Evolutionary conservation across 495 filamentous ascomycete genomes (phyloP), one percentile per base, ranked within the genome.

Genomic region (Aspergillus asperescens): DNA sequence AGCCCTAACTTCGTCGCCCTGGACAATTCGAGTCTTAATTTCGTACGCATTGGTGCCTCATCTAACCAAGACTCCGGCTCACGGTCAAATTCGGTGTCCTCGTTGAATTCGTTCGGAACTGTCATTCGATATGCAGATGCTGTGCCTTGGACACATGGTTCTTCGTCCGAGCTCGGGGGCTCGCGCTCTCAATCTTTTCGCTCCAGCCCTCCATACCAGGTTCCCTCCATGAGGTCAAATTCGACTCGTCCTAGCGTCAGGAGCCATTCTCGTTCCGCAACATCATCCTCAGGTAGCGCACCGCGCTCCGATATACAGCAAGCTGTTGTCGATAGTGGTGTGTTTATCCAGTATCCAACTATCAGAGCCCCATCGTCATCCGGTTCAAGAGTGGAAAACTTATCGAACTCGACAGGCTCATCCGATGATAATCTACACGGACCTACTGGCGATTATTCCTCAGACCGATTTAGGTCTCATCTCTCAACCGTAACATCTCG

Each of bases 401-500:
- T 63, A 8, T 74, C 75, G 3, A 52, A 63, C 8, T 57, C 59
- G 5, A 59, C 61, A 16, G 66, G 56, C 34, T 42, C 40, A 7
- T 27, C 43, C 8, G 50, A 57, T 13, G 31, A 39, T 23, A 54
- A 40, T 37, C 18, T 46, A 9, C 69, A 55, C 15, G 69, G 64
- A 31, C 65, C 59, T 37, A 66, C 63, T 23, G 58, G 62, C 1
- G 74, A 76, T 35, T 64, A 64, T 18, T 63, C 66, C 15, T 69
- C 68, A 7, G 69, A 70, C 47, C 80, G 80, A 70, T 87, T 85
- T 80, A 88, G 85, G 64, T 83, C 85, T 59, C 83, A 87, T 62
- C 75, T 90, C 10, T 88, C 87, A 16, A 84, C 85, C 15, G 84
- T 89, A 24, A 77, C 79, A 45, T 89, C 87, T 18, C 81, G 84